Evolutionary conservation across 2,329 filamentous ascomycete species (phyloP).

Genomic region (Botrytis medusae): DNA sequence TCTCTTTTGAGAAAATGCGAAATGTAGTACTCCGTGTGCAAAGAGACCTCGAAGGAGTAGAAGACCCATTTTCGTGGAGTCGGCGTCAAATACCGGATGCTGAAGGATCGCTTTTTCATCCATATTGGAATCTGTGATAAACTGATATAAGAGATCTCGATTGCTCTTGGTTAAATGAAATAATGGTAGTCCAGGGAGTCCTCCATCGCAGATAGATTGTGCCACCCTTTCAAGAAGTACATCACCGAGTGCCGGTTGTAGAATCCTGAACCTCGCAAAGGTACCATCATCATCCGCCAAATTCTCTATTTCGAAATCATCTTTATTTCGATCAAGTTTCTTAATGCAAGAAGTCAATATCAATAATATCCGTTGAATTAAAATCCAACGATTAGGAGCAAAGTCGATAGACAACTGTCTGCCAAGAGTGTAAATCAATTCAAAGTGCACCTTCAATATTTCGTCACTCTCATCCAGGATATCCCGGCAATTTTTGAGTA

Average conservation of each 20-base stretch:
- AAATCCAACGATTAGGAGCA: conserved; percentile 55
- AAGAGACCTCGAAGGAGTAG: conserved; percentile 57
- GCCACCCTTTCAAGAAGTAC: conserved; percentile 42
- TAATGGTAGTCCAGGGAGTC: conserved; percentile 46
- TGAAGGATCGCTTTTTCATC: conserved; percentile 30
- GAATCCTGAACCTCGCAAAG: conserved; percentile 52
- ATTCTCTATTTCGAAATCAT: conserved; percentile 45
- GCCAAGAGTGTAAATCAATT: conserved; percentile 64
- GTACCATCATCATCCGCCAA: conserved; percentile 35
- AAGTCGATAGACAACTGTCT: conserved; percentile 51
- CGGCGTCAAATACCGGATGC: conserved; percentile 30
- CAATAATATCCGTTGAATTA: conserved; percentile 54
- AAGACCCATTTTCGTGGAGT: conserved; percentile 41
- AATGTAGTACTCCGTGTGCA: conserved; percentile 53
- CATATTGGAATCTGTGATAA: conserved; percentile 8
- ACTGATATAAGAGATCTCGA: conserved; percentile 15
- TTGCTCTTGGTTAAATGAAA: conserved; percentile 14
- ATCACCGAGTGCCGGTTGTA: conserved; percentile 41
- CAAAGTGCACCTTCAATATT: conserved; percentile 59
- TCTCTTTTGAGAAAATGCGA: conserved; percentile 55
- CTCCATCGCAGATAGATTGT: conserved; percentile 45
- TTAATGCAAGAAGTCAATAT: conserved; percentile 42
- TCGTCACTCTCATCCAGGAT: conserved; percentile 67
- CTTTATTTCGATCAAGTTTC: conserved; percentile 38
- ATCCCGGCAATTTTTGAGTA: conserved; percentile 50